phyloP scores from a whole-genome alignment of 139 green algal genomes.

The Deuterostichococcus epilithicus region DNA sequence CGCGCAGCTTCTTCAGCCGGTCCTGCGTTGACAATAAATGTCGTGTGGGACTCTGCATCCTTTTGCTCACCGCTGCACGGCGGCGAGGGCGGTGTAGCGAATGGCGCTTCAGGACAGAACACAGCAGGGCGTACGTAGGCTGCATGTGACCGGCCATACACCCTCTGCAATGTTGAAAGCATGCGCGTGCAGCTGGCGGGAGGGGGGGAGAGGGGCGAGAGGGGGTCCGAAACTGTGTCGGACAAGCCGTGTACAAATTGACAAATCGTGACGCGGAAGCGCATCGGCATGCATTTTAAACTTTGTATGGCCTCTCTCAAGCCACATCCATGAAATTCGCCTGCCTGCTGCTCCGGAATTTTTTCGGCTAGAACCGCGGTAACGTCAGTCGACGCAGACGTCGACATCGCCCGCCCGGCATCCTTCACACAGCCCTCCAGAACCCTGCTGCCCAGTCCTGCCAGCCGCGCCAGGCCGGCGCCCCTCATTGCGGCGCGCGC shows the following conservation, averaged over 20 bases:
- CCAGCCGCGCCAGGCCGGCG: background rate
- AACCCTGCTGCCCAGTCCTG: background rate
- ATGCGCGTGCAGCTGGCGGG: background rate
- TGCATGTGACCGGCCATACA: background rate
- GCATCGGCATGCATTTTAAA: too few species aligned
- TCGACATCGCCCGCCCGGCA: background rate
- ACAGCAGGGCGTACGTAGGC: background rate
- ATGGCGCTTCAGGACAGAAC: background rate
- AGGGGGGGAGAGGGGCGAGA: too few species aligned
- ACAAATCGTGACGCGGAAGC: background rate
- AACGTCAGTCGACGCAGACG: conserved; percentile 32
- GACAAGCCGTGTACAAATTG: background rate
- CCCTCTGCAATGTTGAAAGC: background rate
- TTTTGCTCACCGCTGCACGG: background rate
- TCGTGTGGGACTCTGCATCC: background rate
- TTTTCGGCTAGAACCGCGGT: conserved; percentile 54
- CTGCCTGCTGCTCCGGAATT: conserved; percentile 69
- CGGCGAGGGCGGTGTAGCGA: background rate
- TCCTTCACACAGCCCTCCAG: background rate
- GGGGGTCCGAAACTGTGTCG: too few species aligned
- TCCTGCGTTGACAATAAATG: conserved; percentile 53
- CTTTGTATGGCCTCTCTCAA: background rate
- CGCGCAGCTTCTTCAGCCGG: conserved; percentile 83
- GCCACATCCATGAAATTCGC: background rate
- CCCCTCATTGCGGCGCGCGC: too few species aligned